Conservation (phyloP, 495 filamentous ascomycete genomes). For the Oidiodendron maius region DNA sequence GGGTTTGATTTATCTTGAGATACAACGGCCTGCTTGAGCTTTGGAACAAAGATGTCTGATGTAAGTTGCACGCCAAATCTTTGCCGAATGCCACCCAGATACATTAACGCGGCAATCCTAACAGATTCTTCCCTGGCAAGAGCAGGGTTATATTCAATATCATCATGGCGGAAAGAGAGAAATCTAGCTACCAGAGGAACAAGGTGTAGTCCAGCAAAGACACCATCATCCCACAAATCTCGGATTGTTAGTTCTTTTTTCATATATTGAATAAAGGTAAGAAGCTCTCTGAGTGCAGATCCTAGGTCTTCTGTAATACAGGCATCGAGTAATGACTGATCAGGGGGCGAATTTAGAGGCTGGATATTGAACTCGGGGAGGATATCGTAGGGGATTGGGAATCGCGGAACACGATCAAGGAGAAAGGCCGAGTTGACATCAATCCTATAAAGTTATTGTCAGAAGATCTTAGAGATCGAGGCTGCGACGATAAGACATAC, state of each 20-base stretch:
- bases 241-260: background rate
- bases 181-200: constrained; percentile 7
- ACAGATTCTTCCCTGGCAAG: background rate
- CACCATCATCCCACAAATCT: constrained; percentile 6
- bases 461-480: background rate
- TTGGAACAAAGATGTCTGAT: constrained; percentile 1
- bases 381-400: constrained; percentile 7
- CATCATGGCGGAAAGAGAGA: background rate
- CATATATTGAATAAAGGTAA: constrained; percentile 1
- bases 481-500: background rate
- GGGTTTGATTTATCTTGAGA: background rate
- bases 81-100: constrained; percentile 1
- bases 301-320: background rate
- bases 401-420: background rate
- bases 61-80: constrained; percentile 1
- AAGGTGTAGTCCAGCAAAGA: constrained; percentile 7
- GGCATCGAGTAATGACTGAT: background rate
- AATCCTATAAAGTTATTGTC: background rate
- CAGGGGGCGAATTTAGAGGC: background rate
- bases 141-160: background rate
- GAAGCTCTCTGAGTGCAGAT: background rate
- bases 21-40: background rate
- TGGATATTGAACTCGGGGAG: background rate
- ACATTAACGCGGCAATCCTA: background rate
- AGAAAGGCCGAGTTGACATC: constrained; percentile 4